Evolutionary conservation across 176 grass and related monocot species (phyloP).

Genomic region (Carex littledalei): DNA sequence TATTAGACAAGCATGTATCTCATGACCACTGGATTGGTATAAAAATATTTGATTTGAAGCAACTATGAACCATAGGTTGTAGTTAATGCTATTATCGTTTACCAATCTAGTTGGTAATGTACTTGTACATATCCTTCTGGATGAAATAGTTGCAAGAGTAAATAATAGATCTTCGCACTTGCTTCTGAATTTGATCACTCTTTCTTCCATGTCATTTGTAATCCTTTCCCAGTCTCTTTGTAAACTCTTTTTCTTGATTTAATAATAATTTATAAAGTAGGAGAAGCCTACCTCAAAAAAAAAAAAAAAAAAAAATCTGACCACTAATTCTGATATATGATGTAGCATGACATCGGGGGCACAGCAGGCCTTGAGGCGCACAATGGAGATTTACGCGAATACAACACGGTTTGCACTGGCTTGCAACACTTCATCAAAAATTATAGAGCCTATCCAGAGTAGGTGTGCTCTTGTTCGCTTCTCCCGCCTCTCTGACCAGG

Average conservation of each 20-base stretch:
- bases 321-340: not conserved
- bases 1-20: not conserved
- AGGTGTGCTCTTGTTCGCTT: slow-evolving; percentile 90
- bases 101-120: not conserved
- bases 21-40: not conserved
- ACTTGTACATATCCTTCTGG: not conserved
- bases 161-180: not conserved
- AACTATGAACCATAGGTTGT: not conserved
- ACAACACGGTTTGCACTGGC: slow-evolving; percentile 93
- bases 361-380: slow-evolving; percentile 89
- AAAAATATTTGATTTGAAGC: not conserved
- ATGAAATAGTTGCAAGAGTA: not conserved
- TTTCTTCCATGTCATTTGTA: not conserved
- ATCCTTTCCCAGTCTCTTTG: too few species aligned
- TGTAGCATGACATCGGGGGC: slow-evolving; percentile 95
- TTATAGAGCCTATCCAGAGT: slow-evolving; percentile 98
- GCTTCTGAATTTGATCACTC: not conserved
- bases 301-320: not conserved
- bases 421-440: slow-evolving; percentile 96
- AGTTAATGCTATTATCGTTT: not conserved
- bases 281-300: too few species aligned
- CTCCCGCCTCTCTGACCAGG: slow-evolving; percentile 85
- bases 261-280: too few species aligned
- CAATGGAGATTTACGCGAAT: slow-evolving; percentile 98
- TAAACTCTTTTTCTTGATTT: too few species aligned